phyloP scores from a whole-genome alignment of 805 yeast species.

The Candida nemodendra region DNA sequence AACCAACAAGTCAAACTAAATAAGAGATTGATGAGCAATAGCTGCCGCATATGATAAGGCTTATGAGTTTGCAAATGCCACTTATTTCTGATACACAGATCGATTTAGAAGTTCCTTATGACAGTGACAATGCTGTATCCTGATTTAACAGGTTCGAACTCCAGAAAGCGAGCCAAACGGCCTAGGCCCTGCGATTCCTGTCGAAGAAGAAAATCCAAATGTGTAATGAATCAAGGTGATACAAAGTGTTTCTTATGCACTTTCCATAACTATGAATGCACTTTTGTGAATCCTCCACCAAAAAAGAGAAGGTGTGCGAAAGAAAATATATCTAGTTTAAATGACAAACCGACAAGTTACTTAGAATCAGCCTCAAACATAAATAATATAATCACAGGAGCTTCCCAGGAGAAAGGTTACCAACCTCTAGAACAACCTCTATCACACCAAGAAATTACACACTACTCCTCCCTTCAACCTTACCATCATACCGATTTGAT shows the following conservation, averaged over 20 bases:
- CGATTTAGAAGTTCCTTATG: background rate
- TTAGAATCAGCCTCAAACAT: background rate
- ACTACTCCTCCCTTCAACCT: background rate
- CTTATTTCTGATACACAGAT: too few species aligned
- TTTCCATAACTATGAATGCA: constrained; percentile 16
- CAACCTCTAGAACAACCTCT: background rate
- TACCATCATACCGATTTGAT: background rate
- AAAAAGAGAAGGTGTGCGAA: constrained; percentile 9
- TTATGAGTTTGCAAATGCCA: too few species aligned
- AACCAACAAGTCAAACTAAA: too few species aligned
- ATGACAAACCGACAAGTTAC: background rate
- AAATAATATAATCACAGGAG: background rate
- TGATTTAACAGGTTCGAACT: background rate
- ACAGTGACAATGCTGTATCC: background rate
- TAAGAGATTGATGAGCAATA: too few species aligned
- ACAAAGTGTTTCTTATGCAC: constrained; percentile 14
- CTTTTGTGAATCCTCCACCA: constrained; percentile 17
- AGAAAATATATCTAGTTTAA: background rate
- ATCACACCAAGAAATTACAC: background rate
- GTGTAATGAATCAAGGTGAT: constrained; percentile 13
- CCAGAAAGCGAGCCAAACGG: background rate
- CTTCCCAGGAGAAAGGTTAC: background rate
- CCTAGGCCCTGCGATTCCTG: constrained; percentile 18
- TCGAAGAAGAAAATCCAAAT: constrained; percentile 17
- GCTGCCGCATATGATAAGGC: too few species aligned